Evolutionary conservation across 1,284 basidiomycete species (phyloP), one percentile per base, ranked within the genome.

Genomic region (Leccinum subrobustum): DNA sequence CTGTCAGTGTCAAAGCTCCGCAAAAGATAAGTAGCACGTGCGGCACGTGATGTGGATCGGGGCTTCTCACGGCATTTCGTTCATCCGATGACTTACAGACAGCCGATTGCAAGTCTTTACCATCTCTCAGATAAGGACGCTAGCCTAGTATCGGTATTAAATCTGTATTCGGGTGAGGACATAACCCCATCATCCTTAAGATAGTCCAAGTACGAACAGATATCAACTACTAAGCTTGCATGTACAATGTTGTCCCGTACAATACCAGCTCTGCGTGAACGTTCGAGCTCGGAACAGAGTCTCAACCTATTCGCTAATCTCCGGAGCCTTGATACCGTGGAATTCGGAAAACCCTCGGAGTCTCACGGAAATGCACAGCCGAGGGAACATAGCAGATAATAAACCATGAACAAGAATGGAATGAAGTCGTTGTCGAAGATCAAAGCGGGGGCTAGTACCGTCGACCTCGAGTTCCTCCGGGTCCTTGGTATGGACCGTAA

Each of bases 401-500:
- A 70, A 70, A 50, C 67, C 59, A 70, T 52, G 62, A 47, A 68
- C 66, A 63, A 59, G 62, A 68, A 61, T 12, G n/a, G n/a, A 27
- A 9, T 20, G 52, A 64, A 4, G 29, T 27, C 57, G 52, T 35
- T 9, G 48, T 11, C 0, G 5, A 47, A 48, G 25, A 52, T 42
- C 20, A 39, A 23, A 50, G 25, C 14, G 12, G 12, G 11, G 23
- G 27, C 56, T 72, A 77, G 66, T 74, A 77, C 60, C 76, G 65
- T 44, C 75, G 69, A 27, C 73, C 73, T 52, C 77, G 68, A 23
- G 75, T 70, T 58, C 75, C 69, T 61, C 75, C 73, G 1, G 87
- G 87, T 33, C 87, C 87, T 71, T 85, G 85, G 64, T 89, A 89
- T 23, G 87, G 86, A 14, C 86, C 83, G 64, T 89, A 89, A 74